These are phyloP conservation scores for Ustilago curta DNA, from an alignment of 1,284 basidiomycete species.

Conservation along the genomic window DNA sequence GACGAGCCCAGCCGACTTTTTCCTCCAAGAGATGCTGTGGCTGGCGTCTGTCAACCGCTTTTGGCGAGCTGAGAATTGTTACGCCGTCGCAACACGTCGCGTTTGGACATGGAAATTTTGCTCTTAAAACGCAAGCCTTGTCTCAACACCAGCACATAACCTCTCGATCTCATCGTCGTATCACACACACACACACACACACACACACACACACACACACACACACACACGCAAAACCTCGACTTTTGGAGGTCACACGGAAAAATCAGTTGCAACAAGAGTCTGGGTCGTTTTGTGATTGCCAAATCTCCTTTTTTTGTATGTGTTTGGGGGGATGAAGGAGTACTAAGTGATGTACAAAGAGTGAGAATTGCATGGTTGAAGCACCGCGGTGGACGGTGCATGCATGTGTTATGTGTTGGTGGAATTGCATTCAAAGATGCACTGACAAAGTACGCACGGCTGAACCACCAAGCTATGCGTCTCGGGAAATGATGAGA, in stretches of 20 bases:
- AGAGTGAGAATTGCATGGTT: constrained; percentile 27
- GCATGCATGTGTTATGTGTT: constrained; percentile 34
- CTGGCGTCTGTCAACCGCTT: too few species aligned
- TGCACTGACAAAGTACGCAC: constrained; percentile 7
- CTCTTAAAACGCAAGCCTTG: background rate
- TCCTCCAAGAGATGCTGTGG: too few species aligned
- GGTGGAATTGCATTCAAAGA: constrained; percentile 17
- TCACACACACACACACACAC: too few species aligned
- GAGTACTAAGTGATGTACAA: constrained; percentile 47
- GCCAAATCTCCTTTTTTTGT: constrained; percentile 33
- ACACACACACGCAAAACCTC: background rate
- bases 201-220: too few species aligned
- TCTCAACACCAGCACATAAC: too few species aligned
- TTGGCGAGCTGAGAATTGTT: too few species aligned
- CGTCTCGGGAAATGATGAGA: constrained; percentile 4
- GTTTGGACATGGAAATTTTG: too few species aligned
- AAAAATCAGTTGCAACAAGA: constrained; percentile 26
- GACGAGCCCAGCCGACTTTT: background rate
- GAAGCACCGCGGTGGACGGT: constrained; percentile 15
- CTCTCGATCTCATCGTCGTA: too few species aligned
- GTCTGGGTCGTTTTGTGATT: constrained; percentile 34
- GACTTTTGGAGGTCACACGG: background rate
- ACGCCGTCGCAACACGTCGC: too few species aligned
- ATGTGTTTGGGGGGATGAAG: constrained; percentile 12
- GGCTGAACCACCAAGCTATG: constrained; percentile 43